A percentile compares a stretch with the other conserved stretches of the same genome.
Conservation (phyloP, 2,329 filamentous ascomycete genomes). For the Phyllosticta capitalensis region DNA sequence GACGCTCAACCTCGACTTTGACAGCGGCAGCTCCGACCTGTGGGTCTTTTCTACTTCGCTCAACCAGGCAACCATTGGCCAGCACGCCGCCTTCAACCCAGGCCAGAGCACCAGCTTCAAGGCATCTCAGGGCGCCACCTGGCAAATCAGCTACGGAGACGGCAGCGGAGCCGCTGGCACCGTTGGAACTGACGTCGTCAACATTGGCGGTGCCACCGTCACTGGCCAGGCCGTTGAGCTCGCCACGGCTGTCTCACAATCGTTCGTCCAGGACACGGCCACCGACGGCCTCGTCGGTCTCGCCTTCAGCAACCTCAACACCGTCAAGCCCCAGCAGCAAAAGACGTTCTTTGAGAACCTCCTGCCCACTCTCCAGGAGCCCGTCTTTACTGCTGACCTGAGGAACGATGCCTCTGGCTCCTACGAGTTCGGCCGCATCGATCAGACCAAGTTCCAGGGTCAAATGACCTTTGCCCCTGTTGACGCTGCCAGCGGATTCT, state of each 20-base stretch:
- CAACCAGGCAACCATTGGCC: conserved; percentile 31
- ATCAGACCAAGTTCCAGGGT: conserved; percentile 53
- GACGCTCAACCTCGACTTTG: conserved; percentile 56
- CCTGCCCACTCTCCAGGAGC: conserved; percentile 48
- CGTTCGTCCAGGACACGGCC: conserved; percentile 50
- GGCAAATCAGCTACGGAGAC: conserved; percentile 61
- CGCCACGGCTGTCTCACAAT: conserved; percentile 48
- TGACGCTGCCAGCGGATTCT: conserved; percentile 56
- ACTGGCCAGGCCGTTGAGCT: conserved; percentile 57
- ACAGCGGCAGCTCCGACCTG: conserved; percentile 6
- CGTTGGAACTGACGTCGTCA: conserved; percentile 60
- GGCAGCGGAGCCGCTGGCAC: conserved; percentile 51
- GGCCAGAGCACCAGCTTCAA: conserved; percentile 43
- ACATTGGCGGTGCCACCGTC: conserved; percentile 56
- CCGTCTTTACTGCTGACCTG: conserved; percentile 63
- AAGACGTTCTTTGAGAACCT: conserved; percentile 70
- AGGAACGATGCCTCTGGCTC: conserved; percentile 50
- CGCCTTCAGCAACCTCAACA: conserved; percentile 14
- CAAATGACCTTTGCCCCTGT: conserved; percentile 53
- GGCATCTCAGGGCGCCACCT: conserved; percentile 42
- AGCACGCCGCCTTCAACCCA: conserved; percentile 49
- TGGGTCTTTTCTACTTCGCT: conserved; percentile 63
- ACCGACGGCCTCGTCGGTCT: conserved; percentile 58
- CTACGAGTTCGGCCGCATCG: conserved; percentile 67
- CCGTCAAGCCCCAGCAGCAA: conserved; percentile 49